Percentiles rank a stretch among this genome's conserved stretches.
Conservation (phyloP, 441 rosid genomes). For the Erysimum cheiri region DNA sequence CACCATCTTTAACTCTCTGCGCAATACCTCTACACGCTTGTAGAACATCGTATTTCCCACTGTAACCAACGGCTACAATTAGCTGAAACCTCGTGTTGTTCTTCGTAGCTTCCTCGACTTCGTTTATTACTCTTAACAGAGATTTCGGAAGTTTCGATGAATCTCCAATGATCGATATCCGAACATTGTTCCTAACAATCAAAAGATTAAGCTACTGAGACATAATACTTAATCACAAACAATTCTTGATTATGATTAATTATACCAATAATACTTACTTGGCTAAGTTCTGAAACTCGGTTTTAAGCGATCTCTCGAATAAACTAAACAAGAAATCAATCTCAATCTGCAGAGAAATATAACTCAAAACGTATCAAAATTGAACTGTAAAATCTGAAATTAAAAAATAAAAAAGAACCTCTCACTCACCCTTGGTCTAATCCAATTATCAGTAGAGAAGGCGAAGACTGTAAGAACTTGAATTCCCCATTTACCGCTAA, state of each 20-base stretch:
- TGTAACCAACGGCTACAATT: constrained; percentile 78
- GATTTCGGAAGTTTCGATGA: constrained; percentile 61
- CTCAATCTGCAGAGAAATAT: constrained; percentile 54
- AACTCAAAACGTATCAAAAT: not conserved
- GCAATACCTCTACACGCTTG: constrained; percentile 77
- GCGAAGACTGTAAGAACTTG: constrained; percentile 71
- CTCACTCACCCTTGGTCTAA: constrained; percentile 55
- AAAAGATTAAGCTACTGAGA: not conserved
- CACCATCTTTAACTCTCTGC: constrained; percentile 55
- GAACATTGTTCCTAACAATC: constrained; percentile 38
- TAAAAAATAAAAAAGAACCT: not conserved
- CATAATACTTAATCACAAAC: constrained; percentile 5
- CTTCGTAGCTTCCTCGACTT: constrained; percentile 59
- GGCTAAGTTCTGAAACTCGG: constrained; percentile 46
- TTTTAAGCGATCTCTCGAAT: constrained; percentile 54
- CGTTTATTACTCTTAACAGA: constrained; percentile 45
- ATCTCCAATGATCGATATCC: constrained; percentile 71
- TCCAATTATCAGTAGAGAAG: constrained; percentile 70
- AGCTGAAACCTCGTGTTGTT: constrained; percentile 61
- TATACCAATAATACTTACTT: constrained; percentile 41
- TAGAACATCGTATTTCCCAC: constrained; percentile 72
- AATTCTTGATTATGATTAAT: not conserved
- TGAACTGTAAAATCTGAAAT: not conserved
- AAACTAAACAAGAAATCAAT: constrained; percentile 63
- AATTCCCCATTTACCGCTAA: constrained; percentile 59